phyloP scores from a whole-genome alignment of 768 basidiomycete species.

The Suillus subluteus region DNA sequence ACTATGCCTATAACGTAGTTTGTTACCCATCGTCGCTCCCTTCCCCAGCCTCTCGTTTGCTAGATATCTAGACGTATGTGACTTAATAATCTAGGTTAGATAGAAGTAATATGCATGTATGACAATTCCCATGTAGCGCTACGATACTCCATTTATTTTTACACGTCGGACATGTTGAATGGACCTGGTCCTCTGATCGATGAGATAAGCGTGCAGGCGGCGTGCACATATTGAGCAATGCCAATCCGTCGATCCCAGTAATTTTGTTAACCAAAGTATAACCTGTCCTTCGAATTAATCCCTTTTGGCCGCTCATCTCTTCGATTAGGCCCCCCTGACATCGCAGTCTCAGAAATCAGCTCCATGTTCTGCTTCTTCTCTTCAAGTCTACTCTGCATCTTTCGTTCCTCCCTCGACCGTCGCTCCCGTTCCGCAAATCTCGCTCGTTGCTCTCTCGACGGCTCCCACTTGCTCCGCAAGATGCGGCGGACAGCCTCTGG shows the following conservation, averaged over 20 bases:
- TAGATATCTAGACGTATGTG: slow-evolving; percentile 19
- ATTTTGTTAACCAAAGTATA: slow-evolving; percentile 45
- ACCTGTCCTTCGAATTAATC: slow-evolving; percentile 36
- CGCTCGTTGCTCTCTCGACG: slow-evolving; percentile 54
- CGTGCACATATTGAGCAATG: slow-evolving; percentile 1
- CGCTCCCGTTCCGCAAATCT: slow-evolving; percentile 56
- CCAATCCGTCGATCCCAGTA: slow-evolving; percentile 7
- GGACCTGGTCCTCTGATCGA: slow-evolving; percentile 1
- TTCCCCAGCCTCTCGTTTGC: slow-evolving; percentile 14
- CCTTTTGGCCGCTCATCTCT: slow-evolving; percentile 24
- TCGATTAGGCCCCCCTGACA: slow-evolving; percentile 16
- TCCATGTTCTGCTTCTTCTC: slow-evolving; percentile 45
- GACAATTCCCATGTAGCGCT: slow-evolving; percentile 17
- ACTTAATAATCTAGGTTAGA: slow-evolving; percentile 17
- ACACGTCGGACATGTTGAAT: slow-evolving; percentile 2
- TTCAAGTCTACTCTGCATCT: slow-evolving; percentile 42
- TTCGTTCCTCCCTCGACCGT: slow-evolving; percentile 42
- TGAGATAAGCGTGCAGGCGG: background rate
- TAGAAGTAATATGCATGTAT: slow-evolving; percentile 14
- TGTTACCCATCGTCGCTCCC: slow-evolving; percentile 11
- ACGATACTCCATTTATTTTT: slow-evolving; percentile 2
- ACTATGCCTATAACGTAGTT: slow-evolving; percentile 15
- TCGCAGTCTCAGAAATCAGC: slow-evolving; percentile 28
- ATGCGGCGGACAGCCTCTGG: slow-evolving; percentile 83
- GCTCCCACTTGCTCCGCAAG: slow-evolving; percentile 74